Base-by-base conservation (phyloP, 495 filamentous ascomycete species). In the Xylaria longipes region DNA sequence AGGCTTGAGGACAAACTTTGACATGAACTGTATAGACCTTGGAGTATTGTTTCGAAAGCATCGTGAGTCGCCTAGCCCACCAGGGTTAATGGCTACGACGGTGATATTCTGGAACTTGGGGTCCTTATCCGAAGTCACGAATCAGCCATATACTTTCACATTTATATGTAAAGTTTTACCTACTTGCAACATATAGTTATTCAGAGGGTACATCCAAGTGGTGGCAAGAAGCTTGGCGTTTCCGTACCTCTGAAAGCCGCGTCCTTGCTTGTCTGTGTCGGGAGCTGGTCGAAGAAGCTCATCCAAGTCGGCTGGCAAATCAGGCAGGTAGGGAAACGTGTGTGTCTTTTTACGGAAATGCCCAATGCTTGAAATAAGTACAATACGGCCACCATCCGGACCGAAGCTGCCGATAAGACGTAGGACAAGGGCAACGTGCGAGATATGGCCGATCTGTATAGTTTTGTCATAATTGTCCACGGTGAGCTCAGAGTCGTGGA, bases 61-160 rank as follows among this genome's bases (percentile, higher is more conserved):
- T 22, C 83, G 83, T 27, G 84, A 86, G 73, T 84, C 81, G 29
- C 72, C 70, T 5, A 86, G 71, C 15, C 78, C 81, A 15, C 85
- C 84, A 4, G 84, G 85, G 73, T 86, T 83, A 50, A 84, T 79
- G 31, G 80, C 80, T 11, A 83, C 75, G 12, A 77, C 83, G 2
- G 82, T 85, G 68, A 87, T 82, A 0, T 78, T 81, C 20, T 70
- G 74, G 29, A 82, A 66, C n/a, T 69, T 72, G 1, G 76, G 68
- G 35, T 82, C 73, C 82, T 76, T 68, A 14, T 50, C 12, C 31
- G 5, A 60, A 35, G 11, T 0, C 15, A 61, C 3, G 25, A 39
- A 22, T 57, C 46, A 46, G 65, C 5, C 14, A 15, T 20, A 52
- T 43, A 1, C 39, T 37, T 37, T 43, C 11, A 14, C 6, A 9